Percentiles rank a stretch among this genome's conserved stretches.
These are phyloP conservation scores for Oxytropis ochrocephala DNA, from an alignment of 306 rosid species.

Conservation along the genomic window DNA sequence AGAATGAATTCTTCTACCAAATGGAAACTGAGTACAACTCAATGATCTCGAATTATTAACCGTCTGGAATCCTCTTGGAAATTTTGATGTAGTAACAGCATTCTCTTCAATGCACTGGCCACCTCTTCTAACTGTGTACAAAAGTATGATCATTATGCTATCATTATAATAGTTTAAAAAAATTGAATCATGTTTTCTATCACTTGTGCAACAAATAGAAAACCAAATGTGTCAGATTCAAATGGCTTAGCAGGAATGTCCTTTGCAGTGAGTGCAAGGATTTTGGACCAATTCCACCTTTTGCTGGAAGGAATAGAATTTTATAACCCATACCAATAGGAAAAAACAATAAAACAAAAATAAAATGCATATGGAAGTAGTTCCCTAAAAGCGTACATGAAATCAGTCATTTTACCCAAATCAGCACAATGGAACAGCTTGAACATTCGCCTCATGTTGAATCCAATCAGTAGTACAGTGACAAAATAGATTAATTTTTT, in stretches of 20 bases:
- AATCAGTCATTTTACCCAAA: neutral
- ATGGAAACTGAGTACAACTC: slow-evolving; percentile 3
- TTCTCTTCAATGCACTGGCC: slow-evolving; percentile 9
- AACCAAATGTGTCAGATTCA: neutral
- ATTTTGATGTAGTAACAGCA: slow-evolving; percentile 7
- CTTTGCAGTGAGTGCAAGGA: neutral
- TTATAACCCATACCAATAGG: neutral
- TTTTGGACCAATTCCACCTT: neutral
- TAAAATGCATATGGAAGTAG: slow-evolving; percentile 6
- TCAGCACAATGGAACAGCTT: neutral
- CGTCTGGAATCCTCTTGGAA: neutral
- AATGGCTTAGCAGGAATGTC: neutral
- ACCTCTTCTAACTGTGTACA: slow-evolving; percentile 25
- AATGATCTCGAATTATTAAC: slow-evolving; percentile 8
- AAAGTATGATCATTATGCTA: slow-evolving; percentile 2
- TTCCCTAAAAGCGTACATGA: neutral
- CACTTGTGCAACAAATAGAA: neutral
- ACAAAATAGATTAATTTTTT: slow-evolving; percentile 18
- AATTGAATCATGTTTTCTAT: neutral
- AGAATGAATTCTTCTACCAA: slow-evolving; percentile 19
- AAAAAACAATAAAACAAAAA: neutral
- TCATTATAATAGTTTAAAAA: neutral
- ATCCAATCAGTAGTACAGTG: neutral
- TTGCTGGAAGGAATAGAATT: neutral
- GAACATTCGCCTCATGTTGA: slow-evolving; percentile 3